Percentiles rank a stretch among this genome's conserved stretches.
Conservation (phyloP, 169 alveolate species). For the Eimeria tenella region DNA sequence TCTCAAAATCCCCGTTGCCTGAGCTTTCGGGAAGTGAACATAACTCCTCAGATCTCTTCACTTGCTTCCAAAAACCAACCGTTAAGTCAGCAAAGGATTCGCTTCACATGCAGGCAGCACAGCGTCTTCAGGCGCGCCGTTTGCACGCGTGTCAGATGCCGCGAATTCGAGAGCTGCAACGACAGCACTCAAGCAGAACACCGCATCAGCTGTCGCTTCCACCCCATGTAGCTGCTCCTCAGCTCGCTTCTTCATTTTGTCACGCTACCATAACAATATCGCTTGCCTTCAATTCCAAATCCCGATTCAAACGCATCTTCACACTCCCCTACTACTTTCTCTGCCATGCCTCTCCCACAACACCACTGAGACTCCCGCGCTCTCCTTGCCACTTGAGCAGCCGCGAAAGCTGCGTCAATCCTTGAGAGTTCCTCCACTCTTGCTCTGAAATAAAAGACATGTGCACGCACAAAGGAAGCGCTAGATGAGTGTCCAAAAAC, state of each 20-base stretch:
- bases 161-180: neutral
- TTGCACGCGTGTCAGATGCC: neutral
- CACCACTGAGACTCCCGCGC: neutral
- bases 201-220: no score
- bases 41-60: no score
- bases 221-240: no score
- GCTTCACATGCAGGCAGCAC: no score
- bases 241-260: no score
- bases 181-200: neutral
- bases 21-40: no score
- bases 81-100: no score
- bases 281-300: neutral
- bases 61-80: no score
- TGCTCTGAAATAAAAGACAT: neutral
- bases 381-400: neutral
- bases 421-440: neutral
- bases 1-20: no score
- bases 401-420: neutral
- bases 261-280: neutral
- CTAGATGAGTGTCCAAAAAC: no score
- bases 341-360: neutral
- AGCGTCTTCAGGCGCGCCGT: no score
- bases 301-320: neutral
- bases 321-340: neutral
- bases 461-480: no score